Evolutionary conservation across 164 flowering plant species (phyloP).

Genomic region (Malania oleifera): DNA sequence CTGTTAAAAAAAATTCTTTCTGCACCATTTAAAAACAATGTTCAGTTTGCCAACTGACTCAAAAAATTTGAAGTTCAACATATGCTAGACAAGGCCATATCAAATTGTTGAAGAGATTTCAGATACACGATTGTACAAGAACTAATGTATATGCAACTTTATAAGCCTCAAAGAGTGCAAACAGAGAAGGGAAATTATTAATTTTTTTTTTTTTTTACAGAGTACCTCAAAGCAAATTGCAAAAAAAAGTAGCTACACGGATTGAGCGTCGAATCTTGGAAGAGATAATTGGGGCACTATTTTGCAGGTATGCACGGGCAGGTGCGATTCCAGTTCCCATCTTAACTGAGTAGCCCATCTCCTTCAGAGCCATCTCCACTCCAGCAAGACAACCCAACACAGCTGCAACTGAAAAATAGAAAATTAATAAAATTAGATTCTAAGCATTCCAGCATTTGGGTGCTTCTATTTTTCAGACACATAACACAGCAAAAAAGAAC

Average conservation of each 20-base stretch:
- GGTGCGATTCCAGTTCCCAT: conserved; percentile 92
- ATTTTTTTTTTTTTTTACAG: conserved; percentile 27
- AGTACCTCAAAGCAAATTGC: conserved; percentile 6
- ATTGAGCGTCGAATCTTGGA: conserved; percentile 59
- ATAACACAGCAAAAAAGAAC: no score
- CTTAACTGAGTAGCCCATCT: conserved; percentile 88
- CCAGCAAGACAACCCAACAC: conserved; percentile 91
- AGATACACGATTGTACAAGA: no score
- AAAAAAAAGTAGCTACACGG: conserved; percentile 23
- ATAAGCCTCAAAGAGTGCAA: conserved; percentile 19
- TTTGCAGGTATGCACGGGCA: conserved; percentile 73
- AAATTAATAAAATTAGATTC: not conserved
- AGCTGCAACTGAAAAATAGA: conserved; percentile 63
- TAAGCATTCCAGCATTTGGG: not conserved
- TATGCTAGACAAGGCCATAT: no score
- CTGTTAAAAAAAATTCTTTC: no score
- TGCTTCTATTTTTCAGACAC: no score
- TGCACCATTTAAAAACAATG: no score
- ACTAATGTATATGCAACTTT: no score
- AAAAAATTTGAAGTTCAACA: no score
- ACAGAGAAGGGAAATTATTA: conserved; percentile 7
- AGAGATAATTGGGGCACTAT: conserved; percentile 66
- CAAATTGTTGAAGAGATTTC: no score
- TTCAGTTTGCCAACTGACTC: no score
- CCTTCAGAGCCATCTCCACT: conserved; percentile 94